phyloP scores from a whole-genome alignment of 163 green algal genomes.

The Chloromonas sp. region DNA sequence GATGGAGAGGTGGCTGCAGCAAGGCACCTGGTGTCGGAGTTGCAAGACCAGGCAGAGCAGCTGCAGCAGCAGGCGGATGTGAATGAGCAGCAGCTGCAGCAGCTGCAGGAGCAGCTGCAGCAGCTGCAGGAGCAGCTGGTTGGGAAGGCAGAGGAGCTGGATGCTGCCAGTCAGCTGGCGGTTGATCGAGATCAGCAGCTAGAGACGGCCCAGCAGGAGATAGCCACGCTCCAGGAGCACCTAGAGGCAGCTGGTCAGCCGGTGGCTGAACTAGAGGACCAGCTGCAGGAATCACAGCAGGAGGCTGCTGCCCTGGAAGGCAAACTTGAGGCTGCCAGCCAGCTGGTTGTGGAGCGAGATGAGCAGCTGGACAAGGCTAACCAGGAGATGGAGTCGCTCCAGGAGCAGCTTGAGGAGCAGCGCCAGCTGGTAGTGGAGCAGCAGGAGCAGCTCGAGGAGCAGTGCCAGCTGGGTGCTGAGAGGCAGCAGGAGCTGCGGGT shows the following conservation, averaged over 20 bases:
- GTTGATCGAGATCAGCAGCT: too few species aligned
- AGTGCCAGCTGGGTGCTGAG: not conserved
- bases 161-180: not conserved
- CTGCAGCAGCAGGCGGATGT: not conserved
- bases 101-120: not conserved
- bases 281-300: too few species aligned
- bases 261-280: too few species aligned
- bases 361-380: not conserved
- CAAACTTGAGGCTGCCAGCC: too few species aligned
- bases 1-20: too few species aligned
- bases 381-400: not conserved
- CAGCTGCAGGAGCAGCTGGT: not conserved
- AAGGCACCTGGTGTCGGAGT: not conserved
- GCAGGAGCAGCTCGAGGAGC: not conserved
- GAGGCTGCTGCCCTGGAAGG: too few species aligned
- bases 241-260: too few species aligned
- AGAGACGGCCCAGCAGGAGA: too few species aligned
- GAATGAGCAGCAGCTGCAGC: not conserved
- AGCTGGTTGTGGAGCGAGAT: not conserved
- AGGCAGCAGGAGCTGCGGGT: not conserved
- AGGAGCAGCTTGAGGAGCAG: not conserved
- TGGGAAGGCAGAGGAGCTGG: not conserved
- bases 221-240: too few species aligned
- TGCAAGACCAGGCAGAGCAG: not conserved
- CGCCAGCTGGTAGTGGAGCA: not conserved